Conservation (phyloP, 306 rosid species). For the Ammopiptanthus mongolicus region DNA sequence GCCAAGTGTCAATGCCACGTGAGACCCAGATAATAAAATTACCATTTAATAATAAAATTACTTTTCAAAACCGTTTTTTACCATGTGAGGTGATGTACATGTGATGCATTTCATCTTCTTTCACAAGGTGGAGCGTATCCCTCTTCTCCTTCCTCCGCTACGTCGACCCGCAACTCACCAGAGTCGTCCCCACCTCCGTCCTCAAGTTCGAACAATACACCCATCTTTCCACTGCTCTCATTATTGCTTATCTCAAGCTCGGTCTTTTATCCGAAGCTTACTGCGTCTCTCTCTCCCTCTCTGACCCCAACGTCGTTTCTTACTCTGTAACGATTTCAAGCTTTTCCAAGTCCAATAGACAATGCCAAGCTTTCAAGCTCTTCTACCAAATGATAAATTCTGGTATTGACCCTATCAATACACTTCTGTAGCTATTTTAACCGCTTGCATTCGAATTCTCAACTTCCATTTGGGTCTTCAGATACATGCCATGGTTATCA, state of each 20-base stretch:
- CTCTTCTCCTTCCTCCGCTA: conserved; percentile 42
- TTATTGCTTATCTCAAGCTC: conserved; percentile 52
- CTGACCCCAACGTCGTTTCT: conserved; percentile 52
- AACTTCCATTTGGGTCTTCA: conserved; percentile 50
- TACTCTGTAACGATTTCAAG: conserved; percentile 63
- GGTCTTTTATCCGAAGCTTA: conserved; percentile 52
- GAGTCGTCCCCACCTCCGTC: conserved; percentile 49
- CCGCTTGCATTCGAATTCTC: conserved; percentile 49
- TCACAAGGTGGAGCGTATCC: too few species aligned
- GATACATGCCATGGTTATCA: conserved; percentile 56
- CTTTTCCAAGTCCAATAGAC: conserved; percentile 53
- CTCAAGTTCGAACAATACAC: conserved; percentile 44
- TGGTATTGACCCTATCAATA: conserved; percentile 55
- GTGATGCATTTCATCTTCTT: too few species aligned
- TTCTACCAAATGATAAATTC: conserved; percentile 58
- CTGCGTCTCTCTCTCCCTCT: conserved; percentile 39
- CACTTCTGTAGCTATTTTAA: conserved; percentile 66
- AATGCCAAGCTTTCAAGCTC: conserved; percentile 49
- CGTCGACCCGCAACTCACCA: conserved; percentile 39
- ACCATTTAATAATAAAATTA: too few species aligned
- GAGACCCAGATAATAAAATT: too few species aligned
- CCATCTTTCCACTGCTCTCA: conserved; percentile 42
- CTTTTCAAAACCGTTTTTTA: too few species aligned
- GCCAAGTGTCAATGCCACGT: too few species aligned
- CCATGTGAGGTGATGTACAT: too few species aligned